Evolutionary conservation across 805 yeast species (phyloP).

Genomic region (Cyberlindnera saturnus): DNA sequence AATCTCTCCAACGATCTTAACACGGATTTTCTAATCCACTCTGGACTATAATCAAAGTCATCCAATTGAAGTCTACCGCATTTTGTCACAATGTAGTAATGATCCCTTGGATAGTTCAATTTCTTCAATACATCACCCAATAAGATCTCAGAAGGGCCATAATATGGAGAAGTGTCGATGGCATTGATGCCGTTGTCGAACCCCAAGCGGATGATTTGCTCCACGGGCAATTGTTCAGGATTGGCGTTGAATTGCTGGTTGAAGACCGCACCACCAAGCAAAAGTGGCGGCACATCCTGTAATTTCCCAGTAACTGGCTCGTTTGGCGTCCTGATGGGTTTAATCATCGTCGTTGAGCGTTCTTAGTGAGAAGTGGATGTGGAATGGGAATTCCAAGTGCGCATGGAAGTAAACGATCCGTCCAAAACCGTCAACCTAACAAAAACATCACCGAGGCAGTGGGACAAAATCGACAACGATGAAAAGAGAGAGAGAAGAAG

Average conservation of each 20-base stretch:
- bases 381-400: neutral
- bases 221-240: slow-evolving; percentile 55
- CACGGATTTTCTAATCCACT: slow-evolving; percentile 56
- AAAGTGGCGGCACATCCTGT: slow-evolving; percentile 44
- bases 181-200: slow-evolving; percentile 67
- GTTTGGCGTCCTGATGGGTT: slow-evolving; percentile 15
- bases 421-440: neutral
- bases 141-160: slow-evolving; percentile 79
- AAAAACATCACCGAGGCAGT: neutral
- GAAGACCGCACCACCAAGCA: slow-evolving; percentile 87
- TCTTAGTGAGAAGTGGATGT: neutral
- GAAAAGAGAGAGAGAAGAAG: slow-evolving; percentile 1
- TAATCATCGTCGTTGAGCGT: slow-evolving; percentile 5
- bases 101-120: slow-evolving; percentile 43
- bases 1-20: slow-evolving; percentile 61
- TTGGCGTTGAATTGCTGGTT: slow-evolving; percentile 72
- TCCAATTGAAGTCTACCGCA: slow-evolving; percentile 70
- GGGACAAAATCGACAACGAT: neutral
- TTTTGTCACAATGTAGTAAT: slow-evolving; percentile 72
- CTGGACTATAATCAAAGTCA: slow-evolving; percentile 70
- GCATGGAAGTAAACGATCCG: neutral
- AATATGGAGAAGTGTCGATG: slow-evolving; percentile 88
- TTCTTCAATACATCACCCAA: slow-evolving; percentile 59
- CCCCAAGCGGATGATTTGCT: slow-evolving; percentile 51
- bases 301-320: slow-evolving; percentile 20